Evolutionary conservation across 768 basidiomycete genomes (phyloP).

Genomic region (Podaxis sp.): DNA sequence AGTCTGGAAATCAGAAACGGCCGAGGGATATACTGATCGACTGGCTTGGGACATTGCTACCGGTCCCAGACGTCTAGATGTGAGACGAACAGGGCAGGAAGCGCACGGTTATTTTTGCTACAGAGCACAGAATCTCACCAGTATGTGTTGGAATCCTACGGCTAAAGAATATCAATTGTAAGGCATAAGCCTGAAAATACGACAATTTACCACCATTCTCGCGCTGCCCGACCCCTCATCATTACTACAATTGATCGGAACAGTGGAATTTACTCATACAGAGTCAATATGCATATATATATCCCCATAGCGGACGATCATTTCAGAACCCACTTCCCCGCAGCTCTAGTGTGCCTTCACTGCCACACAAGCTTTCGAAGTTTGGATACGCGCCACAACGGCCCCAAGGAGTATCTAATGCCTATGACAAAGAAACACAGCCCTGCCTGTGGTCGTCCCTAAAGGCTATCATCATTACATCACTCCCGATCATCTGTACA

Average conservation of each 20-base stretch:
- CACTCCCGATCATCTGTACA: background rate
- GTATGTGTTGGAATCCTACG: background rate
- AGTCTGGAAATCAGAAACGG: background rate
- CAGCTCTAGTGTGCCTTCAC: background rate
- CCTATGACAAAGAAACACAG: background rate
- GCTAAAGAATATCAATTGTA: background rate
- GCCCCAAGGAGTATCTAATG: background rate
- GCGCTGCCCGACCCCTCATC: background rate
- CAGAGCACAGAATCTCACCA: background rate
- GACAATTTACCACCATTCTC: background rate
- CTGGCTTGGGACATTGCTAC: background rate
- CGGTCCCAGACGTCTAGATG: background rate
- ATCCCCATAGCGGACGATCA: background rate
- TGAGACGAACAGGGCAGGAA: background rate
- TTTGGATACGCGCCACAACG: background rate
- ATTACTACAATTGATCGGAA: background rate
- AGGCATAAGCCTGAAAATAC: background rate
- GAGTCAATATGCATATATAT: background rate
- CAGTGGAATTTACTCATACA: background rate
- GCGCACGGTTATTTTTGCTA: background rate
- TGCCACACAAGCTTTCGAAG: background rate
- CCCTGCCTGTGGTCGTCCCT: background rate
- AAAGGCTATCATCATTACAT: conserved; percentile 11
- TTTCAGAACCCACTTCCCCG: background rate
- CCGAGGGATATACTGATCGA: background rate